Conservation (phyloP, 1,284 basidiomycete species). For the Rhodotorula mucilaginosa region DNA sequence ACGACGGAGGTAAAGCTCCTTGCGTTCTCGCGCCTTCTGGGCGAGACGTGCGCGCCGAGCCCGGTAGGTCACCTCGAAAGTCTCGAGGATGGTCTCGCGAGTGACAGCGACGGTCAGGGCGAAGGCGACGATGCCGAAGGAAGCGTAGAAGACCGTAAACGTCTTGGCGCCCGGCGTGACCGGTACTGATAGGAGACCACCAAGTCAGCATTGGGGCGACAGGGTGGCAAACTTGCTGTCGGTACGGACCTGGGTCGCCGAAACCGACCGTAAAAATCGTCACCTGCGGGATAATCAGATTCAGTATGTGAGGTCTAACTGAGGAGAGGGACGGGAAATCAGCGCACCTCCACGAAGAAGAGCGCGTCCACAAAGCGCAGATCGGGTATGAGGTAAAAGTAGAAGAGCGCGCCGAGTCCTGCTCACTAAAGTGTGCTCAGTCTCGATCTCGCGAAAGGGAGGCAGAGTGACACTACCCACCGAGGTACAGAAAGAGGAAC, state of each 20-base stretch:
- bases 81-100: constrained; percentile 68
- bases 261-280: constrained; percentile 72
- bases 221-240: constrained; percentile 49
- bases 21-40: constrained; percentile 17
- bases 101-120: constrained; percentile 64
- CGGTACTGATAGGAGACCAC: constrained; percentile 42
- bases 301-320: too few relatives aligned
- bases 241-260: constrained; percentile 61
- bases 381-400: constrained; percentile 58
- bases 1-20: constrained; percentile 5
- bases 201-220: constrained; percentile 55
- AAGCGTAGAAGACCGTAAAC: constrained; percentile 44
- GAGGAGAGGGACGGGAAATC: too few relatives aligned
- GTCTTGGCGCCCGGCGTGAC: constrained; percentile 48
- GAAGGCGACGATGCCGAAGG: constrained; percentile 49
- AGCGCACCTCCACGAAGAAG: constrained; percentile 46
- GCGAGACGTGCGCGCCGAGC: constrained; percentile 54
- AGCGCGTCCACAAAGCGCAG: constrained; percentile 57
- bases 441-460: too few relatives aligned
- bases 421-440: too few relatives aligned
- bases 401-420: constrained; percentile 54
- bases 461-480: constrained; percentile 39
- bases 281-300: constrained; percentile 48
- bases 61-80: constrained; percentile 44
- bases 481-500: constrained; percentile 67